Percentiles rank a stretch among this genome's conserved stretches.
Conservation (phyloP, 495 filamentous ascomycete species). For the Penicillium lividum region DNA sequence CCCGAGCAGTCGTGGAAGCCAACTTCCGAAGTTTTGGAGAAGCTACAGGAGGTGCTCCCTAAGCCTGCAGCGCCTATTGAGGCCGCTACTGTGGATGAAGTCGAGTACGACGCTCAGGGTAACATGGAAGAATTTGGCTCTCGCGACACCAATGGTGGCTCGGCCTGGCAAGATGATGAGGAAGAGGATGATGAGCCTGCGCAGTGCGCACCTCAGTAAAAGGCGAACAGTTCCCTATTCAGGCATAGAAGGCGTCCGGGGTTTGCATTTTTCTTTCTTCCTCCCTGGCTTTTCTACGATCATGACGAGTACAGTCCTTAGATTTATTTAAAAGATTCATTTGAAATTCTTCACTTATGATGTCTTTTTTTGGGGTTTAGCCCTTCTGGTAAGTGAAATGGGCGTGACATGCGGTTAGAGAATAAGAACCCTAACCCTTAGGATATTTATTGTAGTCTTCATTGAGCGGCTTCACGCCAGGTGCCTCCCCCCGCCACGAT, state of each 20-base stretch:
- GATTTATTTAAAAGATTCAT: neutral
- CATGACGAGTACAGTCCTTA: conserved; percentile 9
- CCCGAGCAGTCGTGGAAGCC: conserved; percentile 78
- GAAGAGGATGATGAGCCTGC: conserved; percentile 65
- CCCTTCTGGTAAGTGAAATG: too few species aligned
- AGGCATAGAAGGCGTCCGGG: conserved; percentile 33
- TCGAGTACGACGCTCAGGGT: conserved; percentile 77
- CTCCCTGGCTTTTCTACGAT: conserved; percentile 1
- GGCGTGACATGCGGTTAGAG: too few species aligned
- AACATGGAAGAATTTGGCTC: conserved; percentile 77
- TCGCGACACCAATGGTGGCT: conserved; percentile 68
- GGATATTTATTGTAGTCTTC: too few species aligned
- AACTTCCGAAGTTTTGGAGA: conserved; percentile 62
- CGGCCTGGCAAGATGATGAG: conserved; percentile 79
- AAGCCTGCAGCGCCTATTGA: conserved; percentile 57
- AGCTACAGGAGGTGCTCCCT: conserved; percentile 74
- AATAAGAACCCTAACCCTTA: too few species aligned
- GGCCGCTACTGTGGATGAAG: conserved; percentile 78
- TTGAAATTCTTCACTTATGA: neutral
- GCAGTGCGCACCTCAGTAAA: conserved; percentile 88
- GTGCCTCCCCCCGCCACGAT: too few species aligned
- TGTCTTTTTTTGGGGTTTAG: neutral
- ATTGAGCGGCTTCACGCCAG: too few species aligned
- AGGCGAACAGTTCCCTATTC: conserved; percentile 11
- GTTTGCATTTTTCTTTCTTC: conserved; percentile 19